Percentiles rank a stretch among this genome's conserved stretches.
Conservation (phyloP, 345 rosid species). For the Nasturtium officinale region DNA sequence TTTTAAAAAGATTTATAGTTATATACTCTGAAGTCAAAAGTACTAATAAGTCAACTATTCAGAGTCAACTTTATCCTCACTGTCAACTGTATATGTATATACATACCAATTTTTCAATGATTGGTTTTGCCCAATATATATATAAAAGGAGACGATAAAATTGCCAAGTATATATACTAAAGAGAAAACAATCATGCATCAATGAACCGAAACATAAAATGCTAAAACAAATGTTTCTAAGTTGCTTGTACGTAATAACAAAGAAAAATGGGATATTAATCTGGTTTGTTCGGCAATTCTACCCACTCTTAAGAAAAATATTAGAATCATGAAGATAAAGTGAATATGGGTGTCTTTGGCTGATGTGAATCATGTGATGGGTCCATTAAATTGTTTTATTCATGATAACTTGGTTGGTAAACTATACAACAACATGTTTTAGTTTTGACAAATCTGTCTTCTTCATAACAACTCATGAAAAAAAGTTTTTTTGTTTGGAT, state of each 20-base stretch:
- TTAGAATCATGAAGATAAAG: slow-evolving; percentile 11
- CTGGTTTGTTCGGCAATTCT: neutral
- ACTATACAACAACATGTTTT: neutral
- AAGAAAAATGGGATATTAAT: neutral
- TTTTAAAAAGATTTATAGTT: neutral
- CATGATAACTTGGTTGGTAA: slow-evolving; percentile 24
- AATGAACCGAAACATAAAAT: slow-evolving; percentile 11
- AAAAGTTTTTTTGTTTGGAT: neutral
- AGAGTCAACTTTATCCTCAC: slow-evolving; percentile 3
- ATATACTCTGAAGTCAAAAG: neutral
- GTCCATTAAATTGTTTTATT: slow-evolving; percentile 24
- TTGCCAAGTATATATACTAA: neutral
- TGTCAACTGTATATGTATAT: neutral
- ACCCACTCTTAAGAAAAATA: slow-evolving; percentile 19
- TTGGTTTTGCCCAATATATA: slow-evolving; percentile 16
- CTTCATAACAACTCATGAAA: neutral
- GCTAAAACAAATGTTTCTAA: slow-evolving; percentile 8
- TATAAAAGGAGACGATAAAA: neutral
- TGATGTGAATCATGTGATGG: slow-evolving; percentile 25
- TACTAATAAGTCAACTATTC: slow-evolving; percentile 15
- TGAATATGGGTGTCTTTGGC: slow-evolving; percentile 25
- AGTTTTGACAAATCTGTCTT: too few relatives aligned
- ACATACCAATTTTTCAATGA: slow-evolving; percentile 14
- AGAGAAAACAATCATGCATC: neutral
- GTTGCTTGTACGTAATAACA: neutral